These are phyloP conservation scores for Penicillium macrosclerotiorum DNA, from an alignment of 495 filamentous ascomycete species.

Conservation along the genomic window DNA sequence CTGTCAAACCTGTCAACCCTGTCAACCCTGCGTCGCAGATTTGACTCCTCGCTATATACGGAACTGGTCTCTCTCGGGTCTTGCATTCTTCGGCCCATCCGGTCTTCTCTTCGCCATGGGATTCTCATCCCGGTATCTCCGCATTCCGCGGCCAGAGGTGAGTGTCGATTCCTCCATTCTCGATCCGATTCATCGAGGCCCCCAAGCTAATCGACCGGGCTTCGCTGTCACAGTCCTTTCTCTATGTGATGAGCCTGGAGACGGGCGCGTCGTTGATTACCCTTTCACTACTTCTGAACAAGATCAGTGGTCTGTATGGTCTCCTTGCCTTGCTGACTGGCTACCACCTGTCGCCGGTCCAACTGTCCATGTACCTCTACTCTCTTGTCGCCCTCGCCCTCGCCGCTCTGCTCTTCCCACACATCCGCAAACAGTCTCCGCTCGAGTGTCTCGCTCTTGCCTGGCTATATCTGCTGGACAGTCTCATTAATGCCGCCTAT, in stretches of 20 bases:
- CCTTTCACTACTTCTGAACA: slow-evolving; percentile 79
- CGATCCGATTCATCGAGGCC: slow-evolving; percentile 5
- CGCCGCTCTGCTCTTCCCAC: slow-evolving; percentile 61
- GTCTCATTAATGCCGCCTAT: slow-evolving; percentile 71
- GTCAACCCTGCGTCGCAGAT: too few species aligned
- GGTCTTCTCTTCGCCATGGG: slow-evolving; percentile 38
- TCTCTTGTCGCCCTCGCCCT: slow-evolving; percentile 65
- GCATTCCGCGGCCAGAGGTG: slow-evolving; percentile 60
- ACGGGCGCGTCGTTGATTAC: slow-evolving; percentile 80
- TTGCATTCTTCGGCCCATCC: slow-evolving; percentile 11
- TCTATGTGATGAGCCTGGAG: slow-evolving; percentile 79
- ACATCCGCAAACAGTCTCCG: slow-evolving; percentile 67
- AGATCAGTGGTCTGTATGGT: slow-evolving; percentile 83
- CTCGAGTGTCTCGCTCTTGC: slow-evolving; percentile 68
- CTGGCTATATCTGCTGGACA: slow-evolving; percentile 79
- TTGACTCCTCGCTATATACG: too few species aligned
- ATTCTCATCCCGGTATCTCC: slow-evolving; percentile 47
- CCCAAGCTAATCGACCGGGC: slow-evolving; percentile 24
- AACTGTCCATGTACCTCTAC: slow-evolving; percentile 82
- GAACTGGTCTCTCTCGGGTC: slow-evolving; percentile 18
- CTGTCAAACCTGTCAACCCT: too few species aligned
- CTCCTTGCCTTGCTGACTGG: slow-evolving; percentile 83
- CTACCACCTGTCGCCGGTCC: slow-evolving; percentile 61
- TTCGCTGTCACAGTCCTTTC: slow-evolving; percentile 60
- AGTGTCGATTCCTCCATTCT: slow-evolving; percentile 14